A percentile compares a stretch with the other conserved stretches of the same genome.
phyloP scores from a whole-genome alignment of 371 early-diverging fungal genomes.

The Fennellomyces sp. region DNA sequence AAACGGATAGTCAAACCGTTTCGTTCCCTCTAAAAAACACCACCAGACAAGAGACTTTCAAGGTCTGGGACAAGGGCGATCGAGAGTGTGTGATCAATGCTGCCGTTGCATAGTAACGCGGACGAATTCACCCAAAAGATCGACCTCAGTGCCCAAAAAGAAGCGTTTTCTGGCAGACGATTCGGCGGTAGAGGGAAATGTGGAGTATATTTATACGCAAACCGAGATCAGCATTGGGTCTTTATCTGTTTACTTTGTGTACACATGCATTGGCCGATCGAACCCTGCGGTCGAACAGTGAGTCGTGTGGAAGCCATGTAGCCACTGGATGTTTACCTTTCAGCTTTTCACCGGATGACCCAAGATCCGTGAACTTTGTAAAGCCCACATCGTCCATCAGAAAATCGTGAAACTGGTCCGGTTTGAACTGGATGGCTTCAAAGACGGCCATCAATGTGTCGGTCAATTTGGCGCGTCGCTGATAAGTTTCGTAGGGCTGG shows the following conservation, averaged over 20 bases:
- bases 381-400: slow-evolving; percentile 39
- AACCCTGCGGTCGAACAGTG: slow-evolving; percentile 13
- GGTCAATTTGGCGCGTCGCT: slow-evolving; percentile 43
- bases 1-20: too few relatives aligned
- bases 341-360: not conserved
- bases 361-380: not conserved
- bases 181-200: too few relatives aligned
- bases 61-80: too few relatives aligned
- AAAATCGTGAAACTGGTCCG: slow-evolving; percentile 39
- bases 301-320: not conserved
- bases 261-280: not conserved
- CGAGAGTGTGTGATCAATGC: too few relatives aligned
- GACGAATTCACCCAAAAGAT: too few relatives aligned
- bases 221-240: too few relatives aligned
- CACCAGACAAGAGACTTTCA: too few relatives aligned
- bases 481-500: slow-evolving; percentile 62
- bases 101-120: too few relatives aligned
- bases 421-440: slow-evolving; percentile 28
- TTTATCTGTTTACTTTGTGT: slow-evolving; percentile 6
- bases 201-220: too few relatives aligned
- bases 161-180: too few relatives aligned
- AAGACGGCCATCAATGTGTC: slow-evolving; percentile 24
- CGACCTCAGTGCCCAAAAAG: too few relatives aligned
- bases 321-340: not conserved
- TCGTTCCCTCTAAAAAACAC: too few relatives aligned